These are phyloP conservation scores for Tolypocladium ovalisporum DNA, from an alignment of 2,329 filamentous ascomycete species.

Conservation along the genomic window DNA sequence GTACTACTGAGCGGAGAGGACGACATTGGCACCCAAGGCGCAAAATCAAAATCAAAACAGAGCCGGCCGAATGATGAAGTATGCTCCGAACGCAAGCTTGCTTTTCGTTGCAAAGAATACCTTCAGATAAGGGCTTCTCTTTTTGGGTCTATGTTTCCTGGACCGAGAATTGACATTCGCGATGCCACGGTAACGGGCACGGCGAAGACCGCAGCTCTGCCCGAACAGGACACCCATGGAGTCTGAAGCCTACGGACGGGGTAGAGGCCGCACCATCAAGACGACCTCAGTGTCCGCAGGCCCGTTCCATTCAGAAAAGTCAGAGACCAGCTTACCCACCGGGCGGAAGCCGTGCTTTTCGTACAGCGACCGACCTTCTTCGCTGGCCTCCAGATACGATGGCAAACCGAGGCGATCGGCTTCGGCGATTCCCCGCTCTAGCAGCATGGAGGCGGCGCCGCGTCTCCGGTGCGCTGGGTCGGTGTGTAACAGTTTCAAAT, in stretches of 20 bases:
- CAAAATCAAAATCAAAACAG: background rate
- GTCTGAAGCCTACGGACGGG: background rate
- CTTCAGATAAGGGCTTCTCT: background rate
- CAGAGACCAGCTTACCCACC: conserved; percentile 12
- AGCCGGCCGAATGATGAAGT: background rate
- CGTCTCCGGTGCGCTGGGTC: conserved; percentile 23
- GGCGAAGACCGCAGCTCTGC: background rate
- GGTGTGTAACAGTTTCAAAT: conserved; percentile 26
- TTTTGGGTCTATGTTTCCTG: background rate
- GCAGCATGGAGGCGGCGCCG: conserved; percentile 21
- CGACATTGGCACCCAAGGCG: background rate
- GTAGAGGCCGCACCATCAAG: conserved; percentile 13
- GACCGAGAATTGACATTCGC: background rate
- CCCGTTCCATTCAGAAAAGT: conserved; percentile 19
- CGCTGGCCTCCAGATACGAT: conserved; percentile 24
- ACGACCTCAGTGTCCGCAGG: conserved; percentile 8
- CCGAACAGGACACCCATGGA: background rate
- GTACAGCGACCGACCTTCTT: conserved; percentile 20
- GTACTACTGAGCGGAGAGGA: conserved; percentile 4
- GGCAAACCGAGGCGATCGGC: conserved; percentile 24
- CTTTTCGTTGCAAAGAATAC: background rate
- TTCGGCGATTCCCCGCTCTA: conserved; percentile 23
- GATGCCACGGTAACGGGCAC: background rate
- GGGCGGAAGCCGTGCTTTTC: conserved; percentile 23
- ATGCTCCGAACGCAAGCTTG: background rate